Conservation (phyloP, 192 early-diverging fungal genomes). For the Backusella mclennaniae region DNA sequence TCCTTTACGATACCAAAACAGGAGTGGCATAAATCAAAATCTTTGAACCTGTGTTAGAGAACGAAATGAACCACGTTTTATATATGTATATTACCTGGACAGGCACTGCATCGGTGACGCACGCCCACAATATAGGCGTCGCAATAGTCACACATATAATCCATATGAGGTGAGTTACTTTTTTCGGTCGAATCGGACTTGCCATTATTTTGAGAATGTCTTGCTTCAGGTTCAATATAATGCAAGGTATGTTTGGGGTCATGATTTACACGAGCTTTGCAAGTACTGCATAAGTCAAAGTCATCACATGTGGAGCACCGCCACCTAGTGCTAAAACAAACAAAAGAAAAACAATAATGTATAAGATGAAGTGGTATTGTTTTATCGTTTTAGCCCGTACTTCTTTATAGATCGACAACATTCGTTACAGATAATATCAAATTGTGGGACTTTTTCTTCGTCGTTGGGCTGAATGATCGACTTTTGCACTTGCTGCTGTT, state of each 20-base stretch:
- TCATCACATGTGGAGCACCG: conserved; percentile 53
- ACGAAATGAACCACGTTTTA: not conserved
- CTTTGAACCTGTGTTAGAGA: conserved; percentile 32
- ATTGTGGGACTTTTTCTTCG: not conserved
- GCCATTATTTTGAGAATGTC: not conserved
- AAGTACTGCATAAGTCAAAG: conserved; percentile 52
- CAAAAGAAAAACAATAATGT: not conserved
- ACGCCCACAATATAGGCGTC: conserved; percentile 46
- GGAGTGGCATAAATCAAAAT: conserved; percentile 57
- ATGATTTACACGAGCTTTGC: conserved; percentile 30
- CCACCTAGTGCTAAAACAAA: conserved; percentile 30
- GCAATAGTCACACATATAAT: conserved; percentile 55
- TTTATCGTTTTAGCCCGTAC: not conserved
- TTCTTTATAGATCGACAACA: conserved; percentile 2
- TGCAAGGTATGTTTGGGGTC: conserved; percentile 4
- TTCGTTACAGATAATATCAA: conserved; percentile 5
- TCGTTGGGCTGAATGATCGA: not conserved
- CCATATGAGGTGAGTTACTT: conserved; percentile 16
- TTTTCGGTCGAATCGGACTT: not conserved
- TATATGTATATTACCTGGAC: conserved; percentile 22
- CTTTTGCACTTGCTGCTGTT: not conserved
- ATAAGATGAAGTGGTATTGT: not conserved
- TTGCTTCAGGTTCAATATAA: not conserved
- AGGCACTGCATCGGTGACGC: conserved; percentile 59
- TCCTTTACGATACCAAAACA: conserved; percentile 47